Evolutionary conservation across 1,284 basidiomycete species (phyloP).

Genomic region (Tylopilus sp.): DNA sequence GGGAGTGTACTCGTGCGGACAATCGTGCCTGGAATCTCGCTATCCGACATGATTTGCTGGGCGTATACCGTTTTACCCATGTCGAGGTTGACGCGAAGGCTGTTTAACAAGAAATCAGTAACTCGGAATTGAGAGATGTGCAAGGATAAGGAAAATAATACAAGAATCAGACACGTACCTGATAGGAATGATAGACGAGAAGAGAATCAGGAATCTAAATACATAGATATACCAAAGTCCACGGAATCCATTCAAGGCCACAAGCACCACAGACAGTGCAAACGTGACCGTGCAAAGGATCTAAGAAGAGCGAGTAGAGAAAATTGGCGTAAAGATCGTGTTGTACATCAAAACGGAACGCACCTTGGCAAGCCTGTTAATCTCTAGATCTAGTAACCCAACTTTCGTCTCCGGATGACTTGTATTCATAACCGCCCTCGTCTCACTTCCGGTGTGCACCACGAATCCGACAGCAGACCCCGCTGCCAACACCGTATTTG

Average conservation of each 20-base stretch:
- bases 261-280: conserved; percentile 85
- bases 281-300: conserved; percentile 96
- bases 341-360: conserved; percentile 17
- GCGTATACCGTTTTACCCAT: conserved; percentile 99
- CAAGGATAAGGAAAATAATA: neutral
- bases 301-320: conserved; percentile 40
- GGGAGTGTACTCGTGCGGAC: conserved; percentile 96
- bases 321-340: neutral
- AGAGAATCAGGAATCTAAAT: conserved; percentile 95
- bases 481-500: conserved; percentile 96
- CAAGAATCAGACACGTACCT: conserved; percentile 55
- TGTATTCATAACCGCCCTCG: conserved; percentile 98
- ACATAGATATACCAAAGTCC: conserved; percentile 97
- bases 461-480: conserved; percentile 92
- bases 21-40: conserved; percentile 92
- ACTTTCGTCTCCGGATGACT: conserved; percentile 96
- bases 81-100: conserved; percentile 96
- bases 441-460: conserved; percentile 93
- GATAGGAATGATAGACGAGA: conserved; percentile 99
- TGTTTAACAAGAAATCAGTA: conserved; percentile 35
- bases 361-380: conserved; percentile 94
- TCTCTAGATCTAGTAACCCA: conserved; percentile 90
- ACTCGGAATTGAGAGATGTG: neutral
- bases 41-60: conserved; percentile 90
- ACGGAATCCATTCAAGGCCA: conserved; percentile 95